These are phyloP conservation scores for Cyberlindnera mycetangii DNA, from an alignment of 805 yeast genomes.

Conservation along the genomic window DNA sequence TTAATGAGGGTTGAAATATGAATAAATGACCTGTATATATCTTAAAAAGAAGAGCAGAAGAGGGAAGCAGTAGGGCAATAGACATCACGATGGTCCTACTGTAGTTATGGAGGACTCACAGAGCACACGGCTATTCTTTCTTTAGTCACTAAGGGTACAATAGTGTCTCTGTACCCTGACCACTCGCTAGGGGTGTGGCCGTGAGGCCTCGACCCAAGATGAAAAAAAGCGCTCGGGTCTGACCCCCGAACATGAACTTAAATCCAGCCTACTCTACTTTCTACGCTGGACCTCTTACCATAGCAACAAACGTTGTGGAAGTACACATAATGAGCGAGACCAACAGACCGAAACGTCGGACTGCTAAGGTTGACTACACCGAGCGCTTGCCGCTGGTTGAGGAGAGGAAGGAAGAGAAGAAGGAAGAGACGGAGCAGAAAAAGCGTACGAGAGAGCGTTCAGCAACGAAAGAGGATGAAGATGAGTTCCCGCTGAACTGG, in stretches of 20 bases:
- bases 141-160: no score
- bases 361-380: slow-evolving; percentile 27
- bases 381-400: slow-evolving; percentile 7
- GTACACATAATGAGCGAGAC: not conserved
- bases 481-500: slow-evolving; percentile 24
- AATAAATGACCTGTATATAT: slow-evolving; percentile 3
- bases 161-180: no score
- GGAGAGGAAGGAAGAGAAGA: slow-evolving; percentile 1
- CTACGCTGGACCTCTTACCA: not conserved
- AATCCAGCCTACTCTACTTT: not conserved
- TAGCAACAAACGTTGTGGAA: not conserved
- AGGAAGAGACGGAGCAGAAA: slow-evolving; percentile 7
- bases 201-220: no score
- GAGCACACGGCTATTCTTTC: not conserved
- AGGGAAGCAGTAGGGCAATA: not conserved
- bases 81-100: not conserved
- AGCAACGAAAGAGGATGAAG: slow-evolving; percentile 12
- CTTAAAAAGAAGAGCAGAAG: not conserved
- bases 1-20: not conserved
- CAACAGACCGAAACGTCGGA: slow-evolving; percentile 18
- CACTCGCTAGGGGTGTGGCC: no score
- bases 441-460: slow-evolving; percentile 11
- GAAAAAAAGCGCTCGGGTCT: not conserved
- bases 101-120: not conserved
- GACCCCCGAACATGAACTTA: not conserved